These are phyloP conservation scores for Aspergillus bombycis DNA, from an alignment of 2,329 filamentous ascomycete species.

Conservation along the genomic window DNA sequence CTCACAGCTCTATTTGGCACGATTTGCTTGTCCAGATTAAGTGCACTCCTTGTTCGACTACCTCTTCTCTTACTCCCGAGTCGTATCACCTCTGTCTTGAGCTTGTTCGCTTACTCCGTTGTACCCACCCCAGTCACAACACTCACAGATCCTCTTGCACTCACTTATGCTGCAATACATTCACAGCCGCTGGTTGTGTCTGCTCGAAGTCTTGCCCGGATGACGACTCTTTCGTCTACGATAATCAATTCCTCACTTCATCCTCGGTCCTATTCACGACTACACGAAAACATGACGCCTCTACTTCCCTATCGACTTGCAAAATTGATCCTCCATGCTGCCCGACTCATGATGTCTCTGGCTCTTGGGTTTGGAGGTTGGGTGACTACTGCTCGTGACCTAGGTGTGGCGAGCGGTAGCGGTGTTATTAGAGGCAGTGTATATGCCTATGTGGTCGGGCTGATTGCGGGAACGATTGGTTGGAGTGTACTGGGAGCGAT, in stretches of 20 bases:
- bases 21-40: slow-evolving; percentile 82
- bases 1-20: slow-evolving; percentile 87
- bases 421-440: slow-evolving; percentile 70
- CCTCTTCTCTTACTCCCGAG: slow-evolving; percentile 82
- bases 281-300: slow-evolving; percentile 48
- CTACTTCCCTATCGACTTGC: slow-evolving; percentile 88
- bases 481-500: slow-evolving; percentile 91
- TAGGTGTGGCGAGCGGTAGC: slow-evolving; percentile 61
- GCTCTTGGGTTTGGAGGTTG: slow-evolving; percentile 93
- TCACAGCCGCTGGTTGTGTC: slow-evolving; percentile 79
- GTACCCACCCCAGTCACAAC: slow-evolving; percentile 83
- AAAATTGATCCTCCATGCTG: slow-evolving; percentile 88
- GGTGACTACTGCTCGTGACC: slow-evolving; percentile 85
- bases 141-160: slow-evolving; percentile 84
- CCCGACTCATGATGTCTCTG: slow-evolving; percentile 86
- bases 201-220: slow-evolving; percentile 76
- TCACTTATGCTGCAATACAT: slow-evolving; percentile 94
- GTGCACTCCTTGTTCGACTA: slow-evolving; percentile 78
- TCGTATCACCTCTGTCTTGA: slow-evolving; percentile 69
- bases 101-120: slow-evolving; percentile 75
- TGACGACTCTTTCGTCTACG: slow-evolving; percentile 75
- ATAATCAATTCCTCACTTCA: slow-evolving; percentile 67
- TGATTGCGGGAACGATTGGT: slow-evolving; percentile 91
- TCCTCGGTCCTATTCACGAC: slow-evolving; percentile 47
- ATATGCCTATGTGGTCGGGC: slow-evolving; percentile 91